phyloP scores from a whole-genome alignment of 805 yeast genomes.

The Deakozyma indianensis region DNA sequence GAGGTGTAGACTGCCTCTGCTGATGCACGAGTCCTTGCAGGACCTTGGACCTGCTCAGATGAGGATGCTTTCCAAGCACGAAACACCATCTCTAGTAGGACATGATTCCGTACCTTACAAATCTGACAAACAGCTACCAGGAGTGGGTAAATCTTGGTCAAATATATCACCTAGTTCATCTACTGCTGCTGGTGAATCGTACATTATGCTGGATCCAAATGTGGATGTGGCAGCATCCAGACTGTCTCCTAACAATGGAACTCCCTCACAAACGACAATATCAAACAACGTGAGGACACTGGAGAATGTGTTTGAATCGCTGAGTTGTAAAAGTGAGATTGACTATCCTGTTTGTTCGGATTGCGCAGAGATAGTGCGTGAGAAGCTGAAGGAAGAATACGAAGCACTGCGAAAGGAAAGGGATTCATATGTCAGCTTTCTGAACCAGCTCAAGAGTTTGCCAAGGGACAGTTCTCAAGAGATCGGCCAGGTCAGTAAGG shows the following conservation, averaged over 20 bases:
- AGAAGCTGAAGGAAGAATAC: slow-evolving; percentile 51
- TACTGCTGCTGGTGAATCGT: background rate
- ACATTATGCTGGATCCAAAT: background rate
- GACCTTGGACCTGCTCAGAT: slow-evolving; percentile 41
- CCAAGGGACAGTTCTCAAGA: slow-evolving; percentile 31
- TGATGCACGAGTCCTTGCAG: slow-evolving; percentile 39
- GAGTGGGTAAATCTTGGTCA: background rate
- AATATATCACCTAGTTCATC: background rate
- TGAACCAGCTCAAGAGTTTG: slow-evolving; percentile 52
- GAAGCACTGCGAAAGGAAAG: slow-evolving; percentile 65
- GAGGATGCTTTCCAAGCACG: slow-evolving; percentile 32
- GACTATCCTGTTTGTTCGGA: slow-evolving; percentile 83
- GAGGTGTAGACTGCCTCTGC: slow-evolving; percentile 44
- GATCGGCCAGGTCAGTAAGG: slow-evolving; percentile 30
- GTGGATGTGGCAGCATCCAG: background rate
- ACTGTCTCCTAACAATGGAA: background rate
- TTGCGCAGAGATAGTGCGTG: slow-evolving; percentile 56
- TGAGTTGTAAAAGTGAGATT: slow-evolving; percentile 59
- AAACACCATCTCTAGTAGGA: slow-evolving; percentile 11
- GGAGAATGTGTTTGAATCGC: slow-evolving; percentile 17
- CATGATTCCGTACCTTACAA: background rate
- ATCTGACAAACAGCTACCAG: background rate
- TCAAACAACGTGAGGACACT: slow-evolving; percentile 7
- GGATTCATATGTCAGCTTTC: slow-evolving; percentile 59
- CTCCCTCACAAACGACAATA: background rate